Conservation (phyloP, 108 stramenopile species). For the Skeletonema costatum region DNA sequence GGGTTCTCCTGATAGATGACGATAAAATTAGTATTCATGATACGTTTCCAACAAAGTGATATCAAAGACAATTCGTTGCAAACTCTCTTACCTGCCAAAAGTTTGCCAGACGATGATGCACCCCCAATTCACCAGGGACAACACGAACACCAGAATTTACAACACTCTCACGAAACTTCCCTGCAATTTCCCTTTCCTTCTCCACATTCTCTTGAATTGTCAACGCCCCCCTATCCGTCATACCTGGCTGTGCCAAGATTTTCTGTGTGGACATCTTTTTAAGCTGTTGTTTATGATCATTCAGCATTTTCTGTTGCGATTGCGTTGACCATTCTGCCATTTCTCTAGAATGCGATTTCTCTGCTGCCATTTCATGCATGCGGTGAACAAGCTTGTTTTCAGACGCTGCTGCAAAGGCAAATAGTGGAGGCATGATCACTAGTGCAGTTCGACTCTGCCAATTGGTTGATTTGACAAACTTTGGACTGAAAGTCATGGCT, state of each 20-base stretch:
- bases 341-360: slow-evolving; percentile 61
- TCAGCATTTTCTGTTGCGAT: slow-evolving; percentile 42
- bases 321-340: slow-evolving; percentile 69
- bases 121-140: slow-evolving; percentile 56
- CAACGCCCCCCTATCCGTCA: slow-evolving; percentile 3
- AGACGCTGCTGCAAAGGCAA: slow-evolving; percentile 64
- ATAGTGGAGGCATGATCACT: slow-evolving; percentile 80
- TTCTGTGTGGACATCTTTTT: slow-evolving; percentile 42
- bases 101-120: slow-evolving; percentile 72
- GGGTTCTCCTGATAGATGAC: slow-evolving; percentile 58
- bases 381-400: slow-evolving; percentile 66
- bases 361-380: slow-evolving; percentile 76
- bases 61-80: neutral
- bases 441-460: slow-evolving; percentile 78
- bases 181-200: slow-evolving; percentile 26
- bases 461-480: slow-evolving; percentile 60
- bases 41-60: neutral
- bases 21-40: neutral
- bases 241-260: slow-evolving; percentile 39
- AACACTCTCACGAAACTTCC: slow-evolving; percentile 58
- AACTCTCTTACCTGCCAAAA: slow-evolving; percentile 47
- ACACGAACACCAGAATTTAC: slow-evolving; percentile 69
- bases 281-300: slow-evolving; percentile 33
- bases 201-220: slow-evolving; percentile 14
- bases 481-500: slow-evolving; percentile 48